These are phyloP conservation scores for Pestalotiopsis sp. DNA, from an alignment of 2,329 filamentous ascomycete genomes.

Conservation along the genomic window DNA sequence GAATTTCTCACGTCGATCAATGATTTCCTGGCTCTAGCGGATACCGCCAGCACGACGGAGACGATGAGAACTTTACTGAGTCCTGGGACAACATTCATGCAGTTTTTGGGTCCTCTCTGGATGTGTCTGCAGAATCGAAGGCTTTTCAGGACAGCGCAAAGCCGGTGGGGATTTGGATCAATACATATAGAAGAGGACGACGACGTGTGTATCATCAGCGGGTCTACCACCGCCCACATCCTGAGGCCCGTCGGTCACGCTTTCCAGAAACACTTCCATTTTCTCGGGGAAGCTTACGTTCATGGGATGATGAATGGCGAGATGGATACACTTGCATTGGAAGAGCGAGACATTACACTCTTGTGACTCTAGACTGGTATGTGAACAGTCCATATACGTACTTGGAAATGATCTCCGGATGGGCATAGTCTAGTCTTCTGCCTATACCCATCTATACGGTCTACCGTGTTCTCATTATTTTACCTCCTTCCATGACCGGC, in stretches of 20 bases:
- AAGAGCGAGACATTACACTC: background rate
- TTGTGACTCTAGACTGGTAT: background rate
- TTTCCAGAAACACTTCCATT: background rate
- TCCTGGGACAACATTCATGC: background rate
- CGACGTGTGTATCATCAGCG: background rate
- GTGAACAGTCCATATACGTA: too few species aligned
- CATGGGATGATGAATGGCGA: background rate
- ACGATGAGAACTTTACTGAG: background rate
- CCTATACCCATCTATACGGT: too few species aligned
- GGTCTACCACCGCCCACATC: background rate
- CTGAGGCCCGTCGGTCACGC: background rate
- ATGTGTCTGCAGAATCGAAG: background rate
- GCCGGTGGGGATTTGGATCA: background rate
- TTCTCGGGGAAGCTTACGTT: background rate
- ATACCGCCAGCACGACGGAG: background rate
- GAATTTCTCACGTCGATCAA: background rate
- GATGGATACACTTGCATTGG: background rate
- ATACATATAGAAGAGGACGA: background rate
- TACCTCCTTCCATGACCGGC: too few species aligned
- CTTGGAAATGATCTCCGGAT: too few species aligned
- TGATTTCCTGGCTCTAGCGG: background rate
- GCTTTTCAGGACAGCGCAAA: background rate
- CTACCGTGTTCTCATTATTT: too few species aligned
- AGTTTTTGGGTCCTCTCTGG: background rate
- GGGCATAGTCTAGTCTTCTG: too few species aligned